A percentile compares a stretch with the other conserved stretches of the same genome.
Evolutionary conservation across 768 basidiomycete genomes (phyloP).

Genomic region (Tephrocybe sp.): DNA sequence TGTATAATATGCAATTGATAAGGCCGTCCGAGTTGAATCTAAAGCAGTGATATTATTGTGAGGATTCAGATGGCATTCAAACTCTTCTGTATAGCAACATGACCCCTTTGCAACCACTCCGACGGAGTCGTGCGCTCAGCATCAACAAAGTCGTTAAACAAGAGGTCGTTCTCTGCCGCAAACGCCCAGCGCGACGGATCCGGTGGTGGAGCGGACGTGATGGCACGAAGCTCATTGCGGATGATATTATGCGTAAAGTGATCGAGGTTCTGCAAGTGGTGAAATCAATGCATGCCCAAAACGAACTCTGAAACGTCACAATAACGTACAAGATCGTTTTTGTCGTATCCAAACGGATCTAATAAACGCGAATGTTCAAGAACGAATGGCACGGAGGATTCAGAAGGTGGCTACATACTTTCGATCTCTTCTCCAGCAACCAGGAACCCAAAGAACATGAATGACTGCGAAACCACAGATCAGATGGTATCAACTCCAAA

Average conservation of each 20-base stretch:
- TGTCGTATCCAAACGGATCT: constrained; percentile 64
- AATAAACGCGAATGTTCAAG: not conserved
- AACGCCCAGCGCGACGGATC: constrained; percentile 61
- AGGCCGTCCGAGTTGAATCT: not conserved
- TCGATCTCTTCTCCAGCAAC: constrained; percentile 76
- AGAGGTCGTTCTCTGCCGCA: constrained; percentile 51
- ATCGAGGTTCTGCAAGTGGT: constrained; percentile 49
- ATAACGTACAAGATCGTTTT: constrained; percentile 60
- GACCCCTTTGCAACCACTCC: constrained; percentile 57
- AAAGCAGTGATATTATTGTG: not conserved
- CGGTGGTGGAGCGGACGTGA: constrained; percentile 60
- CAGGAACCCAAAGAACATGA: constrained; percentile 73
- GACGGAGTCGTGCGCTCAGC: constrained; percentile 46
- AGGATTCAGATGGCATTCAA: constrained; percentile 23
- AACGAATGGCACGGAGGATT: constrained; percentile 1
- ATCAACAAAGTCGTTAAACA: constrained; percentile 37
- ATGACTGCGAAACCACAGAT: constrained; percentile 35
- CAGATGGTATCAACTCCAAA: not conserved
- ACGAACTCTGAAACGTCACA: too few relatives aligned
- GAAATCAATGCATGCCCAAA: not conserved
- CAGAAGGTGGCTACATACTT: constrained; percentile 39
- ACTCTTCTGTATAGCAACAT: constrained; percentile 38
- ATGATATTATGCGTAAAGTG: constrained; percentile 72
- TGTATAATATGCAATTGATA: not conserved
- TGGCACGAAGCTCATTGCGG: constrained; percentile 62